Evolutionary conservation across 148 eudicot species (phyloP).

Genomic region (Chenopodium album): DNA sequence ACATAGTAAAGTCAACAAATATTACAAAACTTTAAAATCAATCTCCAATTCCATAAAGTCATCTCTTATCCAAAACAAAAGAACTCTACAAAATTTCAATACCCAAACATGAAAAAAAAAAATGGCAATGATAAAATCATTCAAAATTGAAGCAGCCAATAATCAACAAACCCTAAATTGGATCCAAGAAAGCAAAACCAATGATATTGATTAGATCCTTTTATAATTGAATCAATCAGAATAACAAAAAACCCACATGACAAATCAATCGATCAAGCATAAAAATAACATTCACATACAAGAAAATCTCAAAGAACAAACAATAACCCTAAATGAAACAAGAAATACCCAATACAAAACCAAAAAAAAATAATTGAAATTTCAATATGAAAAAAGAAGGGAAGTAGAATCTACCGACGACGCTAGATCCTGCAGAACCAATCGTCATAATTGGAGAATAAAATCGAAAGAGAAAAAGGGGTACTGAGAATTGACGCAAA

Average conservation of each 20-base stretch:
- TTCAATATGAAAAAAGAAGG: neutral
- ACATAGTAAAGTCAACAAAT: neutral
- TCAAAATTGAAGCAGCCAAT: neutral
- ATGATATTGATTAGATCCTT: neutral
- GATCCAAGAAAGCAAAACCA: neutral
- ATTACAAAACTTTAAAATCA: neutral
- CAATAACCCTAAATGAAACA: neutral
- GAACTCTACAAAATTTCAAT: neutral
- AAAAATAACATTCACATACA: neutral
- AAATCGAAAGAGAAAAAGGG: neutral
- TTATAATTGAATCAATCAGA: neutral
- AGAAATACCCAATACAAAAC: neutral
- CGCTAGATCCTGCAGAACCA: conserved; percentile 39
- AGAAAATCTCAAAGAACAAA: neutral
- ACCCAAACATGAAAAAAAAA: neutral
- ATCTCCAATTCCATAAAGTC: neutral
- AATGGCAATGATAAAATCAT: neutral
- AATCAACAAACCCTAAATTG: neutral
- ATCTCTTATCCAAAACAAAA: neutral
- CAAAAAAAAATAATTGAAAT: neutral
- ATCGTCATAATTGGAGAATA: conserved; percentile 28
- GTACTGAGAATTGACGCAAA: neutral
- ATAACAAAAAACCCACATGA: neutral
- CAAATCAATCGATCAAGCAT: neutral
- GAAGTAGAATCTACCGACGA: conserved; percentile 27